Conservation (phyloP, 805 yeast genomes). For the Starmera quercuum region DNA sequence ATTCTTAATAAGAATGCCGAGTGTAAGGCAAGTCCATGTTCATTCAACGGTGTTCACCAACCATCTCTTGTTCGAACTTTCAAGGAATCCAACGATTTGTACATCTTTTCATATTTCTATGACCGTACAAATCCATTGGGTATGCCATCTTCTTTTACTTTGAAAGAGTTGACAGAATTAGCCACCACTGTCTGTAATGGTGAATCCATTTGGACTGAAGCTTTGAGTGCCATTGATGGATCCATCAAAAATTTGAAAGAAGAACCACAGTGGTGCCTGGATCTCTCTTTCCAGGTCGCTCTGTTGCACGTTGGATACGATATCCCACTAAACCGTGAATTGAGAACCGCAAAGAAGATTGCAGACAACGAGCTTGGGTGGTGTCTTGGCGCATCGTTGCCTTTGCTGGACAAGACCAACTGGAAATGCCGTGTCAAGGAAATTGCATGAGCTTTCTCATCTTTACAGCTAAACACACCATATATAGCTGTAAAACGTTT, state of each 20-base stretch:
- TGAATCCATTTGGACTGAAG: constrained; percentile 58
- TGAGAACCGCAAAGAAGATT: constrained; percentile 87
- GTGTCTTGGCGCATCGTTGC: constrained; percentile 97
- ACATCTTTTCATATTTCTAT: constrained; percentile 88
- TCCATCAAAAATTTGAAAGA: constrained; percentile 58
- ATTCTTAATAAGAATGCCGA: constrained; percentile 76
- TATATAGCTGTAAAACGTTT: no score
- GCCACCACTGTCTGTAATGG: constrained; percentile 86
- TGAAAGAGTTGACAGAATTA: constrained; percentile 75
- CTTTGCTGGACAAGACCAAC: constrained; percentile 62
- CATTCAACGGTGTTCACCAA: constrained; percentile 96
- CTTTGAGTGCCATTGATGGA: constrained; percentile 58
- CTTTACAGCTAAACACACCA: no score
- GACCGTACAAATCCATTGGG: constrained; percentile 93
- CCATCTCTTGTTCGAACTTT: constrained; percentile 82
- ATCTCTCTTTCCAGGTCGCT: constrained; percentile 83
- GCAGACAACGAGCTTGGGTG: constrained; percentile 91
- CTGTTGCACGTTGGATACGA: constrained; percentile 95
- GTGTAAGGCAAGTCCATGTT: constrained; percentile 76
- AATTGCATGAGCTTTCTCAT: no score
- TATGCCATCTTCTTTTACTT: constrained; percentile 84
- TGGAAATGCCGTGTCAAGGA: constrained; percentile 76
- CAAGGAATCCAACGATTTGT: constrained; percentile 67
- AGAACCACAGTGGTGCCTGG: constrained; percentile 94
- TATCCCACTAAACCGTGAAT: constrained; percentile 82